Conservation (phyloP, 2,329 filamentous ascomycete species). For the Ascocoryne sarcoides region DNA sequence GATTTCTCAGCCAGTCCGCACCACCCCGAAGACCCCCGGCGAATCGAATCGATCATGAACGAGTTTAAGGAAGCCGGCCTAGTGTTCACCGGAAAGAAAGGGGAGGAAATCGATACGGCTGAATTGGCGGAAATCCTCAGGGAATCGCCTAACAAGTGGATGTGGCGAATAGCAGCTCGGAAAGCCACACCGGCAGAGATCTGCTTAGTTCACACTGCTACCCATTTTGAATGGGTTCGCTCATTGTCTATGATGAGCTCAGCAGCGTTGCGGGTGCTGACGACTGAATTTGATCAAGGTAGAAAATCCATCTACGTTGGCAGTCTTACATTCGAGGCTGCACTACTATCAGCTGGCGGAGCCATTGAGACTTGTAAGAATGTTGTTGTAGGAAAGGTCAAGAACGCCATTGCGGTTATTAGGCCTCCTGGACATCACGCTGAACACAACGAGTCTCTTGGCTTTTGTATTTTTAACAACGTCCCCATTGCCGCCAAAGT, state of each 20-base stretch:
- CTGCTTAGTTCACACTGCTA: slow-evolving; percentile 64
- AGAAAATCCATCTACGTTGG: slow-evolving; percentile 79
- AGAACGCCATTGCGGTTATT: slow-evolving; percentile 93
- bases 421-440: slow-evolving; percentile 93
- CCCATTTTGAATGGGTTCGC: slow-evolving; percentile 73
- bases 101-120: no score
- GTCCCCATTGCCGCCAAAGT: slow-evolving; percentile 86
- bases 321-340: slow-evolving; percentile 69
- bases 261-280: slow-evolving; percentile 60
- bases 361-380: slow-evolving; percentile 93
- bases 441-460: slow-evolving; percentile 76
- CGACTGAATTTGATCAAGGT: slow-evolving; percentile 49
- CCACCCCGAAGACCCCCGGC: slow-evolving; percentile 87
- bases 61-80: slow-evolving; percentile 76
- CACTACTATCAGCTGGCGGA: slow-evolving; percentile 77
- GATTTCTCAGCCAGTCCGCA: slow-evolving; percentile 65
- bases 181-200: slow-evolving; percentile 74
- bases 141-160: slow-evolving; percentile 49
- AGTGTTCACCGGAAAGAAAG: slow-evolving; percentile 56
- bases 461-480: slow-evolving; percentile 97
- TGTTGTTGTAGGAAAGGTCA: slow-evolving; percentile 74
- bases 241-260: slow-evolving; percentile 44
- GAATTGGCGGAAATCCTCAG: slow-evolving; percentile 44
- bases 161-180: slow-evolving; percentile 71
- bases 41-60: slow-evolving; percentile 89